Evolutionary conservation across 2,329 filamentous ascomycete genomes (phyloP).

Genomic region (Ilyonectria destructans): DNA sequence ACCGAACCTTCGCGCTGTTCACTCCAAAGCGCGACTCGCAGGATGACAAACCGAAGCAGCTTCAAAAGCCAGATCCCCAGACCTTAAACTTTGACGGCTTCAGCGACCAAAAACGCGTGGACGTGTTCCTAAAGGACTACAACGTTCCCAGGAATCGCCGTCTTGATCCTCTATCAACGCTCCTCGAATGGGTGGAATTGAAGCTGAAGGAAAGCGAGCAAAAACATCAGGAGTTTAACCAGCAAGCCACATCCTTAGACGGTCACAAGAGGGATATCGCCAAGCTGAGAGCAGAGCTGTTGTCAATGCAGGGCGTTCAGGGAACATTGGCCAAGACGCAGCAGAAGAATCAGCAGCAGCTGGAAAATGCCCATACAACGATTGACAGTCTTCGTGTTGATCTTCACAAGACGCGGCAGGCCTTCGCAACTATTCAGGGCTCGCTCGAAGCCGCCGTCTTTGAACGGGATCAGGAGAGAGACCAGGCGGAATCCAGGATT

Average conservation of each 20-base stretch:
- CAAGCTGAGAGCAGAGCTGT: neutral
- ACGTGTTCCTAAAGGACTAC: conserved; percentile 14
- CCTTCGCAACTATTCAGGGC: too few species aligned
- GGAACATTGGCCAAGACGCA: neutral
- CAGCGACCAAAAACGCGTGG: conserved; percentile 6
- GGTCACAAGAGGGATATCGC: neutral
- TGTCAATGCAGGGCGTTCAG: neutral
- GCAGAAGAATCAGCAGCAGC: neutral
- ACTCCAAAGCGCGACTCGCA: neutral
- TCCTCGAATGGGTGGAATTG: conserved; percentile 13
- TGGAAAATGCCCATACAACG: neutral
- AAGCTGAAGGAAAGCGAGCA: neutral
- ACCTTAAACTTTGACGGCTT: conserved; percentile 5
- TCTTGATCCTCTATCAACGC: conserved; percentile 9
- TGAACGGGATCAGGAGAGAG: neutral
- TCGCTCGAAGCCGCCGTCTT: neutral
- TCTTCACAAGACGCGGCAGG: neutral
- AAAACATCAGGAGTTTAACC: neutral
- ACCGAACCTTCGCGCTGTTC: neutral
- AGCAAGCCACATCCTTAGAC: neutral
- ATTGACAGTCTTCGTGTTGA: neutral
- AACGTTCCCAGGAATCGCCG: conserved; percentile 9
- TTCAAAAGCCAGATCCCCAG: neutral
- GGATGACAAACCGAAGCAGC: conserved; percentile 3
- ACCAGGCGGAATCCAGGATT: neutral